Percentiles rank a stretch among this genome's conserved stretches.
These are phyloP conservation scores for Macrophomina phaseolina DNA, from an alignment of 2,329 filamentous ascomycete species.

Conservation along the genomic window DNA sequence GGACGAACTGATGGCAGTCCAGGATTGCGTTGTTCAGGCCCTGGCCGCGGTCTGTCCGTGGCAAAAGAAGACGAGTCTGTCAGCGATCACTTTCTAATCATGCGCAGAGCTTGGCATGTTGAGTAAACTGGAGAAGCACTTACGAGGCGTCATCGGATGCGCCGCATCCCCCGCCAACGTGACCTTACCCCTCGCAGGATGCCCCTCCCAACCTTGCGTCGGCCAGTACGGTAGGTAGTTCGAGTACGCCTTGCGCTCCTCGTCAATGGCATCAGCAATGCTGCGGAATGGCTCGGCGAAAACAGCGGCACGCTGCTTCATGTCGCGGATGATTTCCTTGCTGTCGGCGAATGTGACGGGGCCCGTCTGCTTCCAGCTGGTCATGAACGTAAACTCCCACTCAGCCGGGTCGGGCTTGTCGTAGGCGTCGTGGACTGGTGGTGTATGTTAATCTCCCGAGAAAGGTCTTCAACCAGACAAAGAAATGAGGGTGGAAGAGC, in stretches of 20 bases:
- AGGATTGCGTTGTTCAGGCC: conserved; percentile 56
- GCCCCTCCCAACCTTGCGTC: conserved; percentile 43
- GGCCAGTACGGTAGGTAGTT: conserved; percentile 43
- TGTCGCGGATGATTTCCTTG: conserved; percentile 37
- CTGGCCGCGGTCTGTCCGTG: conserved; percentile 48
- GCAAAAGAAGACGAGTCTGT: too few species aligned
- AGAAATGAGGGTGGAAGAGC: conserved; percentile 41
- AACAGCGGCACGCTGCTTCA: conserved; percentile 44
- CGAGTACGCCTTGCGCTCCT: conserved; percentile 41
- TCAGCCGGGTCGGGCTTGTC: conserved; percentile 45
- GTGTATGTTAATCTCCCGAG: too few species aligned
- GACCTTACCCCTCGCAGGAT: conserved; percentile 37
- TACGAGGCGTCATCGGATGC: conserved; percentile 49
- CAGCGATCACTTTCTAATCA: conserved; percentile 2
- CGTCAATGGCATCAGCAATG: conserved; percentile 42
- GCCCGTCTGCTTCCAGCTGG: conserved; percentile 51
- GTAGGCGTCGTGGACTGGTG: conserved; percentile 33
- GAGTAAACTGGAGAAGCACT: not conserved
- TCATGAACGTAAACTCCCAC: conserved; percentile 57
- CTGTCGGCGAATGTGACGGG: conserved; percentile 31
- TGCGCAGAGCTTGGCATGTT: not conserved
- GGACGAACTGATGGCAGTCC: conserved; percentile 49
- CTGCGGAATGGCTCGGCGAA: conserved; percentile 49
- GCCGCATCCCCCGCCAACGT: conserved; percentile 49
- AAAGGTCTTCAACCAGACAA: too few species aligned